Evolutionary conservation across 164 flowering plant species (phyloP).

Genomic region (Magnolia sinica): DNA sequence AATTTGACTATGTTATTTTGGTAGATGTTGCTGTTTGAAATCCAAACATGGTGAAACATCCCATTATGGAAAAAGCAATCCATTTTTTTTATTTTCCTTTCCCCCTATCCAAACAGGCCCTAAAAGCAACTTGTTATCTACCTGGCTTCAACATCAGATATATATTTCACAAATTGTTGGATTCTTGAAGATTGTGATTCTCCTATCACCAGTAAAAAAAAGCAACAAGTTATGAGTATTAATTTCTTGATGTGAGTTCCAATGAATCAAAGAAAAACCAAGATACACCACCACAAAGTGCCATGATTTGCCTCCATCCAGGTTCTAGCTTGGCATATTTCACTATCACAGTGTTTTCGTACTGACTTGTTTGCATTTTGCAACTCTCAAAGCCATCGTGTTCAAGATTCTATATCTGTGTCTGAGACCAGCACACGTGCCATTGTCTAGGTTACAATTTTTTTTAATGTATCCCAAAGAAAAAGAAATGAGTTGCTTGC

Average conservation of each 20-base stretch:
- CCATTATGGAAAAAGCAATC: too few species aligned
- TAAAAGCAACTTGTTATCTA: slow-evolving; percentile 14
- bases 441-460: neutral
- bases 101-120: too few species aligned
- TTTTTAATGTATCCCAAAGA: neutral
- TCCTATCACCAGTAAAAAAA: slow-evolving; percentile 35
- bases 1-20: too few species aligned
- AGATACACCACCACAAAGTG: neutral
- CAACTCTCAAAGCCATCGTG: too few species aligned
- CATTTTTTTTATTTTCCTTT: too few species aligned
- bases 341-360: neutral
- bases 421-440: neutral
- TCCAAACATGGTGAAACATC: too few species aligned
- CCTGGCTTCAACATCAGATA: slow-evolving; percentile 77
- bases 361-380: too few species aligned
- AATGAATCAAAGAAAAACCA: neutral
- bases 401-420: neutral
- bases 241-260: slow-evolving; percentile 2
- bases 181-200: slow-evolving; percentile 43
- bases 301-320: neutral
- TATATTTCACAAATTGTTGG: slow-evolving; percentile 75
- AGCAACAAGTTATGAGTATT: neutral
- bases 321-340: neutral
- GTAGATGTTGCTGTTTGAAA: too few species aligned
- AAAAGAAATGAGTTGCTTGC: neutral